Base-by-base conservation (phyloP, 2,329 filamentous ascomycete genomes). In the Dactylellina drechsleri region DNA sequence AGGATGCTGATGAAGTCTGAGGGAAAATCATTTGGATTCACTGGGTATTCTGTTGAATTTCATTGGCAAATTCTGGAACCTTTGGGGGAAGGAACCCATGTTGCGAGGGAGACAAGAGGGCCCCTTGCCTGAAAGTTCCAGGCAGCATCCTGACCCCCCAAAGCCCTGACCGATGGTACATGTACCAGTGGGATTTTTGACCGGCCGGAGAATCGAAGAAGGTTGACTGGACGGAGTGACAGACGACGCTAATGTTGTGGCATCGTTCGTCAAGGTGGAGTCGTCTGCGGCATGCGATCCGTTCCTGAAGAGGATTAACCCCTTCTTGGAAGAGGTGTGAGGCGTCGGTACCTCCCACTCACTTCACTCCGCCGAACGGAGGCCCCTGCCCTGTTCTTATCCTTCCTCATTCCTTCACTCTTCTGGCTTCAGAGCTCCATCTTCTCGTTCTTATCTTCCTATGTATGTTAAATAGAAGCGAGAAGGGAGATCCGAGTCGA, bases 291-390 rank as follows among this genome's bases (percentile, higher is more conserved):
- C 54, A 53, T 67, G 50, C 57, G 49, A 62, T 61, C 65, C 66
- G 66, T 62, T 75, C 74, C 65, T 77, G 57, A 73, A 77, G 66
- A 73, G 66, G 58, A 76, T 54, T 59, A 77, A 66, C 76, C 66
- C 68, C 52, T 68, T 57, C 31, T 36, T 36, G 31, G 31, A 36
- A 36, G 31, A 36, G 31, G 50, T 64, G 59, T 15, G 43, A 52
- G 61, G 66, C 66, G 56, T 72, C 70, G 76, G 66, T 64, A 67
- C 75, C 66, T 70, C 70, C 50, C 31, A 36, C 31, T 36, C 31
- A 36, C 70, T 68, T 61, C 57, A 59, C 68, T 64, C 61, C 31
- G 31, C 61, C 31, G 31, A 36, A 36, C 31, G 31, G 31, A 36
- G 31, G 31, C 31, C 66, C 66, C 61, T 65, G 45, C 56, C 58